These are phyloP conservation scores for Corynespora cassiicola DNA, from an alignment of 2,329 filamentous ascomycete species.

Conservation along the genomic window DNA sequence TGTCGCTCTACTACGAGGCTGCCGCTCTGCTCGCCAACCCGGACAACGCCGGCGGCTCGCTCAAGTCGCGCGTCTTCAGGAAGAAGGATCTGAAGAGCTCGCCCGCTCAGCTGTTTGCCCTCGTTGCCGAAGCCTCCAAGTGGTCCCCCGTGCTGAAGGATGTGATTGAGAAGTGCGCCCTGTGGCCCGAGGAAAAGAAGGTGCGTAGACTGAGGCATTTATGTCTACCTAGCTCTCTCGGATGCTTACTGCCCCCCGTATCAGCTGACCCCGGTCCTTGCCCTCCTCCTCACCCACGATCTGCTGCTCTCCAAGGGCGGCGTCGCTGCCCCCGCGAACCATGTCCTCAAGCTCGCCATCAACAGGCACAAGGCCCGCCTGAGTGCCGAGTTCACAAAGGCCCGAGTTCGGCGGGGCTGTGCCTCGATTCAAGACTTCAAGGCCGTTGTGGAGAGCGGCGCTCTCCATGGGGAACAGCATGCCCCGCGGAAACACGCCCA, in stretches of 20 bases:
- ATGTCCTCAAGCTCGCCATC: constrained; percentile 77
- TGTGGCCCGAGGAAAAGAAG: constrained; percentile 84
- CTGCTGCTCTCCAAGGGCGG: constrained; percentile 81
- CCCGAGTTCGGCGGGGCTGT: constrained; percentile 74
- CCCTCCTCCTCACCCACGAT: constrained; percentile 86
- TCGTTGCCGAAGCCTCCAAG: constrained; percentile 86
- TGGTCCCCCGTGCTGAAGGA: constrained; percentile 88
- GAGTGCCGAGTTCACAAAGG: constrained; percentile 80
- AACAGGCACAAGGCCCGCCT: constrained; percentile 83
- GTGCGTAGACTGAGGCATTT: constrained; percentile 54
- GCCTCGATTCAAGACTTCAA: constrained; percentile 72
- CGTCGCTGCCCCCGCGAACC: constrained; percentile 78
- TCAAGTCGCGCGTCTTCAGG: constrained; percentile 84
- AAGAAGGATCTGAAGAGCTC: constrained; percentile 77
- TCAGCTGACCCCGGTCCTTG: constrained; percentile 79
- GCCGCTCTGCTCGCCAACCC: constrained; percentile 73
- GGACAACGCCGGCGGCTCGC: constrained; percentile 74
- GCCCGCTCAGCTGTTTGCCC: constrained; percentile 82
- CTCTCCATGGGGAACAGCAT: constrained; percentile 35
- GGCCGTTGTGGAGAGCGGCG: constrained; percentile 59
- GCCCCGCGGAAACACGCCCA: constrained; percentile 50
- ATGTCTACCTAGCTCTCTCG: background rate
- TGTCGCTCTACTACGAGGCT: constrained; percentile 96
- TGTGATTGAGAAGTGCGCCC: constrained; percentile 80
- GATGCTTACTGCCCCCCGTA: constrained; percentile 8